A percentile compares a stretch with the other conserved stretches of the same genome.
These are phyloP conservation scores for Lactifluus hygrophoroides DNA, from an alignment of 768 basidiomycete genomes.

Conservation along the genomic window DNA sequence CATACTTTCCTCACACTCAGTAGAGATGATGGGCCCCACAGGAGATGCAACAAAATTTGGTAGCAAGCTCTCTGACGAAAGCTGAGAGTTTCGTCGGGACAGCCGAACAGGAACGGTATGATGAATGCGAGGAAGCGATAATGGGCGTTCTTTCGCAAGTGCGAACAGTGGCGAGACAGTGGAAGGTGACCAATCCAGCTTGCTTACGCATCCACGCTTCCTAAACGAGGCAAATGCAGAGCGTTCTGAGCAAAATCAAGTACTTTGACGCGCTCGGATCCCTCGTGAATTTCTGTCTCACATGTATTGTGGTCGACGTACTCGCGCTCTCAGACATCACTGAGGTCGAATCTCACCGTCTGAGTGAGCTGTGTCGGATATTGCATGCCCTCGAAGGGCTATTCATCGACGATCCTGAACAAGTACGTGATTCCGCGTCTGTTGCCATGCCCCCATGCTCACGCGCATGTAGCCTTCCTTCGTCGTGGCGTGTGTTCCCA, in stretches of 20 bases:
- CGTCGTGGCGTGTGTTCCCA: conserved; percentile 78
- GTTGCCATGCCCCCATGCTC: neutral
- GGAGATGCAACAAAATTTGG: conserved; percentile 40
- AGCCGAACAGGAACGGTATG: conserved; percentile 63
- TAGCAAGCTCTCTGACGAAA: conserved; percentile 42
- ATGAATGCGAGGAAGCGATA: conserved; percentile 66
- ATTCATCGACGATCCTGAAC: conserved; percentile 58
- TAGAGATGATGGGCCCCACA: conserved; percentile 22
- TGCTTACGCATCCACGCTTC: neutral
- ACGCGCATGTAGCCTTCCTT: conserved; percentile 47
- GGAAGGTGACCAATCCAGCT: conserved; percentile 50
- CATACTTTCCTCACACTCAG: neutral
- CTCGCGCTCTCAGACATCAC: conserved; percentile 79
- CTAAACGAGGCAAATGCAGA: conserved; percentile 31
- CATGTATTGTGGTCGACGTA: conserved; percentile 61
- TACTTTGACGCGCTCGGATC: conserved; percentile 66
- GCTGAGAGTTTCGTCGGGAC: conserved; percentile 63
- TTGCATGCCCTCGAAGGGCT: conserved; percentile 72
- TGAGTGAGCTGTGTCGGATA: conserved; percentile 77
- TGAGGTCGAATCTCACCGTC: conserved; percentile 72
- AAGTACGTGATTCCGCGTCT: conserved; percentile 33
- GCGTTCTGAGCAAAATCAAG: conserved; percentile 58
- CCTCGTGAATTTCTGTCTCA: conserved; percentile 59
- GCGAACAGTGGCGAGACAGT: conserved; percentile 49
- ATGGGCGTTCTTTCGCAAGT: conserved; percentile 55